Base-by-base conservation (phyloP, 257 asterid species). In the Gynochthodes officinalis region DNA sequence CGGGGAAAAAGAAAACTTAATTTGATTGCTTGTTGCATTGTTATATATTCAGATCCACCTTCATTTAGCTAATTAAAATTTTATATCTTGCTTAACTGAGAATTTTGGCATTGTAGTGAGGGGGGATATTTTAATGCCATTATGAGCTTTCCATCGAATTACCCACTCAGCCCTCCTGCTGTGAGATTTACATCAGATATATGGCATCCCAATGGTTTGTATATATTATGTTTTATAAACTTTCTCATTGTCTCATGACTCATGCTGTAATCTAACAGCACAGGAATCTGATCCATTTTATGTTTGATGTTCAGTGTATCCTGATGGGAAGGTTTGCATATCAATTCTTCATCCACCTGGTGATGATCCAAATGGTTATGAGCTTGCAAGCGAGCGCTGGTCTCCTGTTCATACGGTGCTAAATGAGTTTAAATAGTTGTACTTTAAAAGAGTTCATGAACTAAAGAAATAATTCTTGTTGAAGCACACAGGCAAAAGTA, bases 281-380 rank as follows among this genome's bases (percentile, higher is more conserved):
- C 37, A 15, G 37, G 37, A 27, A 25, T 57, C 2, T 59, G 64
- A 58, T 58, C n/a, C 48, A 69, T 65, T 43, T 62, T 27, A 11
- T 49, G n/a, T 39, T 43, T 76, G 64, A 30, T 32, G 18, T 84
- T 84, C 94, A 93, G 98, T 93, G 71, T 93, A 93, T 74, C 52
- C 82, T 3, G 98, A 93, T 32, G 98, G 98, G 18, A 93, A 82
- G 79, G 98, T 93, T 77, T 93, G 98, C 78, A 90, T 93, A 65
- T 93, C 98, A 39, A 93, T 90, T 81, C 96, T 93, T 69, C 98
- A 93, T 69, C 96, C 97, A 0, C 97, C 98, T n/a, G 97, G 98
- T 8, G 97, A 93, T 70, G 98, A 93, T 85, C 98, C 98, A 70
- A 93, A 89, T 50, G 98, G 97, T 62, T 93, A 90, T 79, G 98